Evolutionary conservation across 768 basidiomycete species (phyloP).

Genomic region (Candolleomyces efflorescens): DNA sequence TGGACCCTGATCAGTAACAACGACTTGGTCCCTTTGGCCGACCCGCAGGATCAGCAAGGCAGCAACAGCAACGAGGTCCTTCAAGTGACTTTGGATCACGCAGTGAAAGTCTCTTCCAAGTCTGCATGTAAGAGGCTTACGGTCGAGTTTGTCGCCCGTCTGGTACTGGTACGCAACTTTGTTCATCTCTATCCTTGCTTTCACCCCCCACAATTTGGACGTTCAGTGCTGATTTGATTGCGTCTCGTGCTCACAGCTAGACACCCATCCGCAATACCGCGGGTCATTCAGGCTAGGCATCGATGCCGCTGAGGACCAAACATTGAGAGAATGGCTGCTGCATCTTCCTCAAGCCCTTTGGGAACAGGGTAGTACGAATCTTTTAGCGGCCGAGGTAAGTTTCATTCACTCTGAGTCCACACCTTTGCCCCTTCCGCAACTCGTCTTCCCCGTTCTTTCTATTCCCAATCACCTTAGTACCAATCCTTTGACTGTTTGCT

Average conservation of each 20-base stretch:
- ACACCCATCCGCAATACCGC: slow-evolving; percentile 47
- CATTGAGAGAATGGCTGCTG: slow-evolving; percentile 61
- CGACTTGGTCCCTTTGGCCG: slow-evolving; percentile 6
- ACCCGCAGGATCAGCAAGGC: slow-evolving; percentile 6
- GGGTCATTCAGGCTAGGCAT: slow-evolving; percentile 42
- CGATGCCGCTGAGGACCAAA: slow-evolving; percentile 22
- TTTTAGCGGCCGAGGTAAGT: slow-evolving; percentile 57
- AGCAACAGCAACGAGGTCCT: slow-evolving; percentile 32
- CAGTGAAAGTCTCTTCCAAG: slow-evolving; percentile 50
- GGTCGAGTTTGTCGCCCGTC: slow-evolving; percentile 69
- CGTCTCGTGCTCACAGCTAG: slow-evolving; percentile 43
- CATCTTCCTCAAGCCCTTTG: slow-evolving; percentile 80
- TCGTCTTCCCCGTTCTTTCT: neutral
- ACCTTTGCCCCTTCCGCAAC: neutral
- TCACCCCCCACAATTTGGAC: too few species aligned
- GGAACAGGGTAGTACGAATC: slow-evolving; percentile 68
- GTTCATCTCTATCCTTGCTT: neutral
- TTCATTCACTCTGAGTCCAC: neutral
- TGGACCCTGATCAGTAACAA: slow-evolving; percentile 67
- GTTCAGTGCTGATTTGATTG: slow-evolving; percentile 4
- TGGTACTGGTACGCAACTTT: slow-evolving; percentile 61
- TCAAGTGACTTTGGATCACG: slow-evolving; percentile 61
- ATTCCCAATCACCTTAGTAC: neutral
- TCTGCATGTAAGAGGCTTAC: slow-evolving; percentile 63
- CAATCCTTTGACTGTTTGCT: neutral